phyloP scores from a whole-genome alignment of 768 basidiomycete genomes.

The Lactarius quietus region DNA sequence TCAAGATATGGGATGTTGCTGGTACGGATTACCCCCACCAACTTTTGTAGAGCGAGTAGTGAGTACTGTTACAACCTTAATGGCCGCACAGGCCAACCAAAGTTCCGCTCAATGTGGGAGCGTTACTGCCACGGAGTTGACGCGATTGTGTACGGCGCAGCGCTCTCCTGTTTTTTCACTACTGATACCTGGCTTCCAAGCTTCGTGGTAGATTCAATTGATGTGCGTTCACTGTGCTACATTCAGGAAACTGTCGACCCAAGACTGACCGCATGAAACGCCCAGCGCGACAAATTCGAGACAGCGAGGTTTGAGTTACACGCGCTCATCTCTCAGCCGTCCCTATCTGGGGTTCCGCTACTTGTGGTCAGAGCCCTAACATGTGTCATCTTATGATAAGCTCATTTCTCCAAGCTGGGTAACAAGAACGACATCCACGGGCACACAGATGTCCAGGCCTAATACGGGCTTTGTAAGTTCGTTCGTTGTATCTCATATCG shows the following conservation, averaged over 20 bases:
- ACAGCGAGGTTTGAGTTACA: constrained; percentile 83
- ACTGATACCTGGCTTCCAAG: constrained; percentile 38
- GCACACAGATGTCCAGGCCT: constrained; percentile 80
- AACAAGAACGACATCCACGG: constrained; percentile 89
- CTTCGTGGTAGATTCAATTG: constrained; percentile 89
- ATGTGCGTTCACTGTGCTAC: constrained; percentile 48
- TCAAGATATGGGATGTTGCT: constrained; percentile 96
- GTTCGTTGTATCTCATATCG: neutral
- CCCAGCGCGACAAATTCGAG: constrained; percentile 75
- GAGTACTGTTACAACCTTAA: neutral
- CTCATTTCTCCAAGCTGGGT: constrained; percentile 53
- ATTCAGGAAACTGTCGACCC: neutral
- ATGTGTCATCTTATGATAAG: neutral
- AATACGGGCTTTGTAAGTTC: constrained; percentile 67
- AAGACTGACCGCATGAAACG: constrained; percentile 4
- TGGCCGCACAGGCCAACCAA: constrained; percentile 65
- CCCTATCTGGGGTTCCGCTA: constrained; percentile 67
- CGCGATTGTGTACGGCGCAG: constrained; percentile 71
- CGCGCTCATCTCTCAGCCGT: constrained; percentile 64
- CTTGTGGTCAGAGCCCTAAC: constrained; percentile 60
- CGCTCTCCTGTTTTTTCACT: neutral
- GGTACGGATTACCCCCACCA: constrained; percentile 43
- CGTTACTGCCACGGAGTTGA: constrained; percentile 91
- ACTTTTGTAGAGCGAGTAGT: neutral
- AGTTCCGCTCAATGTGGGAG: constrained; percentile 95